These are phyloP conservation scores for Boletus sp. DNA, from an alignment of 1,284 basidiomycete species.

Conservation along the genomic window DNA sequence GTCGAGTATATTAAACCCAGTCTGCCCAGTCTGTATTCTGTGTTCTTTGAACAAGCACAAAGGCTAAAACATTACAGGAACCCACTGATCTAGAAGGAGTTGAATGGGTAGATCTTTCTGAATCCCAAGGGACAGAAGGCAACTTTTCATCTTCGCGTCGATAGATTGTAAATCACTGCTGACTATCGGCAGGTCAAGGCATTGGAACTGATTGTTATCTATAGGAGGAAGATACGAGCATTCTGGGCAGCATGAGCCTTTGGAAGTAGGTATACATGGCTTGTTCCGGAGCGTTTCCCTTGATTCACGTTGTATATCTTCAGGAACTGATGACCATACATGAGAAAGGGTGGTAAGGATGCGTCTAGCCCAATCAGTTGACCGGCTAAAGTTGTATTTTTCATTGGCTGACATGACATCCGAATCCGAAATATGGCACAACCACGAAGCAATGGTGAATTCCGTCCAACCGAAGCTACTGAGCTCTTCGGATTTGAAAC, in stretches of 20 bases:
- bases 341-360: not conserved
- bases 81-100: not conserved
- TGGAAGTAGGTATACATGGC: conserved; percentile 8
- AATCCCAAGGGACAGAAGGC: conserved; percentile 1
- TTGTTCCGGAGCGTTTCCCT: not conserved
- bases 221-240: not conserved
- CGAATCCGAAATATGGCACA: not conserved
- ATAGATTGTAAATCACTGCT: not conserved
- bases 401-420: not conserved
- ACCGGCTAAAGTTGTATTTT: conserved; percentile 1
- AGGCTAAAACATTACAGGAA: not conserved
- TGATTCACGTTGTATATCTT: not conserved
- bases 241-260: conserved; percentile 1
- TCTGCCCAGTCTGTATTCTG: not conserved
- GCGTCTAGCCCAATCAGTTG: not conserved
- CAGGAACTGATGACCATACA: not conserved
- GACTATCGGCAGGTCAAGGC: conserved; percentile 5
- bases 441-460: conserved; percentile 4
- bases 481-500: not conserved
- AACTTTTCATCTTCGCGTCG: not conserved
- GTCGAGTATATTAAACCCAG: not conserved
- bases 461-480: conserved; percentile 1
- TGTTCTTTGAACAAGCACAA: not conserved
- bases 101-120: not conserved
- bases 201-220: not conserved